Evolutionary conservation across 768 basidiomycete species (phyloP).

Genomic region (Paxillus involutus): DNA sequence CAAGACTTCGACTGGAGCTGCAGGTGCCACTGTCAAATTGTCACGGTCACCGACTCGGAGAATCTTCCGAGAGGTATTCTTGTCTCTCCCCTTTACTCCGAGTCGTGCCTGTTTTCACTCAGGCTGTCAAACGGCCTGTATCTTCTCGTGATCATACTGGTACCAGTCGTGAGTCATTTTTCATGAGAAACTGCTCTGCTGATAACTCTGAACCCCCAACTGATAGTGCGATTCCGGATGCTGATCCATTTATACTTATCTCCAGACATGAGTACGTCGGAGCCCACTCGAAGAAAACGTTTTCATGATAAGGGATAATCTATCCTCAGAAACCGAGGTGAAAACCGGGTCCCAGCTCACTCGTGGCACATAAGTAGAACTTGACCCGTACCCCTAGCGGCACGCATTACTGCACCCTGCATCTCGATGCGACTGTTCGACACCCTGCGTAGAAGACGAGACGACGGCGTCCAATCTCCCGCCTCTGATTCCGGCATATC

Average conservation of each 20-base stretch:
- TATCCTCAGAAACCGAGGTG: no score
- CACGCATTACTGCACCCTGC: not conserved
- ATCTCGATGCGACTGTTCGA: not conserved
- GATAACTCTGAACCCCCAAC: not conserved
- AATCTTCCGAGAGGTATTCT: no score
- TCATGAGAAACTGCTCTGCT: not conserved
- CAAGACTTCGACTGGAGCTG: no score
- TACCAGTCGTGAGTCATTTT: not conserved
- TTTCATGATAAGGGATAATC: no score
- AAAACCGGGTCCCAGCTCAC: no score
- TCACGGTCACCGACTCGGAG: no score
- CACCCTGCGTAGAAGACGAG: not conserved
- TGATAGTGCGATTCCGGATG: not conserved
- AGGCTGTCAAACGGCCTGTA: not conserved
- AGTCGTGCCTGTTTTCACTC: not conserved
- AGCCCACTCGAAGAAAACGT: no score
- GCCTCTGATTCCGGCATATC: not conserved
- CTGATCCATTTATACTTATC: slow-evolving; percentile 1
- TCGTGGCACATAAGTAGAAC: no score
- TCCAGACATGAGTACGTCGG: not conserved
- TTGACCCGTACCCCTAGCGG: no score
- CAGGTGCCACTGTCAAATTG: no score
- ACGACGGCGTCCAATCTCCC: not conserved
- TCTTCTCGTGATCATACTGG: not conserved
- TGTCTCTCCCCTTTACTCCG: not conserved